phyloP scores from a whole-genome alignment of 2,329 filamentous ascomycete genomes.

The Ramichloridium luteum region DNA sequence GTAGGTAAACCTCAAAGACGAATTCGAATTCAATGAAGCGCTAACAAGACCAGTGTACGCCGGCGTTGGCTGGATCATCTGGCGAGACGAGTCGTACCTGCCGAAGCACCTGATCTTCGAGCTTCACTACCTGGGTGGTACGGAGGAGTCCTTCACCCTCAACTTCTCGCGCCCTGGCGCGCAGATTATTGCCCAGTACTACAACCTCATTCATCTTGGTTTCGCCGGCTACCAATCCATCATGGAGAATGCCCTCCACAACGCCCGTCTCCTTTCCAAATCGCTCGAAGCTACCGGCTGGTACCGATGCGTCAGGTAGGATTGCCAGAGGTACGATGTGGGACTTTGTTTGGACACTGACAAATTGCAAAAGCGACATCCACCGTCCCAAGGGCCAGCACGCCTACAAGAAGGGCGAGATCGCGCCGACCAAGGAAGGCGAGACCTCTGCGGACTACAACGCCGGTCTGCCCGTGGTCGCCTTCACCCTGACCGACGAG shows the following conservation, averaged over 20 bases:
- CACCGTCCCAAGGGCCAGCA: constrained; percentile 42
- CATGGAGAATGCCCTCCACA: constrained; percentile 55
- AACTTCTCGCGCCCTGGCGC: constrained; percentile 62
- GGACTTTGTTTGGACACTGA: constrained; percentile 1
- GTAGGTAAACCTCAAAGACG: neutral
- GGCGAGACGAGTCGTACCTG: constrained; percentile 52
- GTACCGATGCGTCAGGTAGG: constrained; percentile 45
- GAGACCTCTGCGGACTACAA: constrained; percentile 50
- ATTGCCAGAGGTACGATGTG: neutral
- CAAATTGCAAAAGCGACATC: constrained; percentile 42
- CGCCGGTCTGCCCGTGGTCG: constrained; percentile 55
- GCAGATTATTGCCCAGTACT: constrained; percentile 61
- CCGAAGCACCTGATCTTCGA: constrained; percentile 60
- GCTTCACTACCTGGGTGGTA: constrained; percentile 59
- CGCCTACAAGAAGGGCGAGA: constrained; percentile 31
- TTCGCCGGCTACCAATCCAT: constrained; percentile 51
- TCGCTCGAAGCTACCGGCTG: constrained; percentile 53
- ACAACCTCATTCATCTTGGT: constrained; percentile 59
- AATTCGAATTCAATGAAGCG: neutral
- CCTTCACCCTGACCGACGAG: constrained; percentile 50
- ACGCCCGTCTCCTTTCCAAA: constrained; percentile 52
- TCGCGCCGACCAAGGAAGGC: constrained; percentile 30
- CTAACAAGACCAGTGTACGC: constrained; percentile 17
- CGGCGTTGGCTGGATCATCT: constrained; percentile 59
- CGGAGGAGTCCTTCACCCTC: constrained; percentile 56